Conservation (phyloP, 1,139 yeast genomes). For the Hyphopichia wangnamkhiaoensis region DNA sequence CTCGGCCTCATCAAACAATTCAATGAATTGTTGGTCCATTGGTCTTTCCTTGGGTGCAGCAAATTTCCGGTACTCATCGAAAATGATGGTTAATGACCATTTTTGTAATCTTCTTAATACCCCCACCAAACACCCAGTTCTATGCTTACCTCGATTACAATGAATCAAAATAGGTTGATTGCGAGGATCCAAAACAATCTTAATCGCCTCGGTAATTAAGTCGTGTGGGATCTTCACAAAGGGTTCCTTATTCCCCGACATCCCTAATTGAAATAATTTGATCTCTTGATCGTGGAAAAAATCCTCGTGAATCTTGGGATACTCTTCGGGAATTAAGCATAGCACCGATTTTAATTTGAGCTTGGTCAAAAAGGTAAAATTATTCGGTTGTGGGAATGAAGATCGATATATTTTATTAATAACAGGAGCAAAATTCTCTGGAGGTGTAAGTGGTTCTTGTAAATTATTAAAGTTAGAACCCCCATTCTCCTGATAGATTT, state of each 20-base stretch:
- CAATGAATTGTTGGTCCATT: slow-evolving; percentile 92
- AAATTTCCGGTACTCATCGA: slow-evolving; percentile 91
- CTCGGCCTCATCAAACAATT: slow-evolving; percentile 71
- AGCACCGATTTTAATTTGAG: slow-evolving; percentile 71
- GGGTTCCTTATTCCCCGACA: slow-evolving; percentile 96
- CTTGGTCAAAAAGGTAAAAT: slow-evolving; percentile 66
- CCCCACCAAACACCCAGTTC: slow-evolving; percentile 96
- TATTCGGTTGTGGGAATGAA: slow-evolving; percentile 84
- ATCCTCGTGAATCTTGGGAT: slow-evolving; percentile 72
- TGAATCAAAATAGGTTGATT: slow-evolving; percentile 92
- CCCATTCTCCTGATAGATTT: slow-evolving; percentile 6
- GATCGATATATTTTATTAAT: slow-evolving; percentile 79
- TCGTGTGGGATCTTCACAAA: slow-evolving; percentile 82
- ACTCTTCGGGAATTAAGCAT: slow-evolving; percentile 88
- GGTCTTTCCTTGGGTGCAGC: slow-evolving; percentile 96
- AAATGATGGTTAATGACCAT: slow-evolving; percentile 91
- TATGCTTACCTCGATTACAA: slow-evolving; percentile 94
- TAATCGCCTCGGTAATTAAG: slow-evolving; percentile 76
- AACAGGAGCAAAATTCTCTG: slow-evolving; percentile 90
- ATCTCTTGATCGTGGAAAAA: slow-evolving; percentile 65
- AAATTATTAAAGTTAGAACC: background rate
- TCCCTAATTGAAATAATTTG: slow-evolving; percentile 78
- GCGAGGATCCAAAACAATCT: slow-evolving; percentile 75
- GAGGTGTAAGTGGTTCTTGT: slow-evolving; percentile 53
- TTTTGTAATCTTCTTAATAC: slow-evolving; percentile 83